These are phyloP conservation scores for Beta vulgaris DNA, from an alignment of 148 eudicot species.

Conservation along the genomic window DNA sequence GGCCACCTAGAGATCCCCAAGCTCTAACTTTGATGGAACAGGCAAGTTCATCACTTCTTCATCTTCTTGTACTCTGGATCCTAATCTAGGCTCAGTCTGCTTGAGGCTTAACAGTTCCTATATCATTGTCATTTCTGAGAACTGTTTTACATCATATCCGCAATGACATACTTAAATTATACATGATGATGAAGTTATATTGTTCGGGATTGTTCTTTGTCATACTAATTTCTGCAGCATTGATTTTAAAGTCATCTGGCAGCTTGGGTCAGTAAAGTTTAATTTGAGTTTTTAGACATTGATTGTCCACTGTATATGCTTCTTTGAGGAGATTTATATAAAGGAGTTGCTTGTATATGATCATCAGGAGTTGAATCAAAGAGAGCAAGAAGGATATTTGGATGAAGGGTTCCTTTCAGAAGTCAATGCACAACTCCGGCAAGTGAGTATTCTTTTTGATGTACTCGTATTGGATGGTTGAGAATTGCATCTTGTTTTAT, in stretches of 20 bases:
- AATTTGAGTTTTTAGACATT: no score
- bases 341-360: constrained; percentile 13
- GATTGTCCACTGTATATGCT: neutral
- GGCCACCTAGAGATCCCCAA: constrained; percentile 94
- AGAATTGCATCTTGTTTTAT: neutral
- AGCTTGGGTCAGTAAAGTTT: neutral
- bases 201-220: neutral
- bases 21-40: constrained; percentile 72
- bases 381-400: constrained; percentile 88
- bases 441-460: constrained; percentile 47
- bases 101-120: neutral
- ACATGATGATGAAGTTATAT: neutral
- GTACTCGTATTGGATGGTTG: neutral
- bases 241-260: neutral
- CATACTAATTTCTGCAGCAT: neutral
- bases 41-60: constrained; percentile 32
- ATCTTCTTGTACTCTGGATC: constrained; percentile 1
- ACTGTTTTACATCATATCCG: neutral
- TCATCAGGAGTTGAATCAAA: constrained; percentile 69
- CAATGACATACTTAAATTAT: neutral
- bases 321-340: neutral
- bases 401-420: constrained; percentile 96
- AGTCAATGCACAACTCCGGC: constrained; percentile 93
- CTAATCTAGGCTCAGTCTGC: neutral
- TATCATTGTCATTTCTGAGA: neutral